Percentiles rank a stretch among this genome's conserved stretches.
phyloP scores from a whole-genome alignment of 1,139 yeast species.

The Hyphopichia pseudoburtonii region DNA sequence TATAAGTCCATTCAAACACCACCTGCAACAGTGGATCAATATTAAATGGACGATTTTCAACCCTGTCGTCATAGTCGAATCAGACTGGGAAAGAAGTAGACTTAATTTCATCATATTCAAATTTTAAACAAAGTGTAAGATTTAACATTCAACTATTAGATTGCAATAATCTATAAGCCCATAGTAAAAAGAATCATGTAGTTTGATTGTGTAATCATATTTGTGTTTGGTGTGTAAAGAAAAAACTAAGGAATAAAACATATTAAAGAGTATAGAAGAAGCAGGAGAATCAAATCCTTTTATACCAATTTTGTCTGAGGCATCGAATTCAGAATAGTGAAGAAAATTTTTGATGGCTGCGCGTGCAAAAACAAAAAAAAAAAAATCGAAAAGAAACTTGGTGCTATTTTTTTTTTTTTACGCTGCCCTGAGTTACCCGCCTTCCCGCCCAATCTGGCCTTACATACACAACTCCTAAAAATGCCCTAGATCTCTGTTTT shows the following conservation, averaged over 20 bases:
- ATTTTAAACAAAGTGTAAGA: neutral
- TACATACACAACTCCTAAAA: no score
- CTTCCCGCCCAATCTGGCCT: no score
- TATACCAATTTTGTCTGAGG: neutral
- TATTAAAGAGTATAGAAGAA: neutral
- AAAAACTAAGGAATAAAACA: no score
- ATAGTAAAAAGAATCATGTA: slow-evolving; percentile 8
- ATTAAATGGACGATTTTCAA: slow-evolving; percentile 55
- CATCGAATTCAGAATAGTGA: neutral
- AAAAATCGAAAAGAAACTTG: neutral
- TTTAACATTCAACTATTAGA: neutral
- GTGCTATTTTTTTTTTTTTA: neutral
- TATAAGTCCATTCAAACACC: slow-evolving; percentile 55
- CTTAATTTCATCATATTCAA: slow-evolving; percentile 55
- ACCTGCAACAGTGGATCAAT: slow-evolving; percentile 36
- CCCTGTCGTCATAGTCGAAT: slow-evolving; percentile 87
- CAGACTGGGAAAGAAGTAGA: slow-evolving; percentile 78
- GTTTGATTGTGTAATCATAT: neutral
- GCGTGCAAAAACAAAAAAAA: neutral
- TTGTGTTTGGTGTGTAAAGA: no score
- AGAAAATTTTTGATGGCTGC: no score
- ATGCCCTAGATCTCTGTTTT: no score
- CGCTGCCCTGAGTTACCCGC: no score
- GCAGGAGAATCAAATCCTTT: neutral
- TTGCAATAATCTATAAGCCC: slow-evolving; percentile 9